Evolutionary conservation across 176 grass and related monocot species (phyloP).

Genomic region (Eremochloa ophiuroides): DNA sequence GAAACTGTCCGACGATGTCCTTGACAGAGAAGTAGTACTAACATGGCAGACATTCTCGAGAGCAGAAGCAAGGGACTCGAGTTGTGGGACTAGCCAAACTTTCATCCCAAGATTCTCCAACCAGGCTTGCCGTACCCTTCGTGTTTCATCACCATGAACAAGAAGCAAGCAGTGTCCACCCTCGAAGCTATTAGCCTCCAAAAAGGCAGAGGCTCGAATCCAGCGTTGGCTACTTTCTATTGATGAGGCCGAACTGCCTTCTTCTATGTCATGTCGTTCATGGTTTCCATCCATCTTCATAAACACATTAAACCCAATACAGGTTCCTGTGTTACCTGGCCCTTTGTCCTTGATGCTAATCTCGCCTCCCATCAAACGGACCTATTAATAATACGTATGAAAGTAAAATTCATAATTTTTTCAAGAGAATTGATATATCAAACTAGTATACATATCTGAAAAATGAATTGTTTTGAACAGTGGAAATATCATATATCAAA

Average conservation of each 20-base stretch:
- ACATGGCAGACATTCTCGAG: conserved; percentile 39
- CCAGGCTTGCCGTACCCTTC: conserved; percentile 50
- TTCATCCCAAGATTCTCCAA: conserved; percentile 52
- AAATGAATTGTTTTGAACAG: not conserved
- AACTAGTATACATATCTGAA: not conserved
- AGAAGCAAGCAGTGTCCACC: conserved; percentile 62
- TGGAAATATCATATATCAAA: not conserved
- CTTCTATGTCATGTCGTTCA: conserved; percentile 5
- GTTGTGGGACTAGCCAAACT: conserved; percentile 37
- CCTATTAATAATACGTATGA: too few relatives aligned
- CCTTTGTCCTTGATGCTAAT: conserved; percentile 72
- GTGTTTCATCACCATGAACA: conserved; percentile 52
- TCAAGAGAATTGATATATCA: too few relatives aligned
- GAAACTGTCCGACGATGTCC: not conserved
- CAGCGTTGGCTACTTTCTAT: not conserved
- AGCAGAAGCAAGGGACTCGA: conserved; percentile 25
- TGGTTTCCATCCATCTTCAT: conserved; percentile 31
- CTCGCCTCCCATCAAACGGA: conserved; percentile 67
- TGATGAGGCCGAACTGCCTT: conserved; percentile 14
- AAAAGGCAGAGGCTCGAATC: not conserved
- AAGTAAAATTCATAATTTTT: too few relatives aligned
- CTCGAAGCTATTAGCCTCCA: conserved; percentile 27
- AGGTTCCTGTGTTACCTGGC: conserved; percentile 46
- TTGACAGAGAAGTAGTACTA: not conserved
- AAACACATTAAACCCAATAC: conserved; percentile 65